Conservation (phyloP, 495 filamentous ascomycete genomes). For the Talaromyces proteolyticus region DNA sequence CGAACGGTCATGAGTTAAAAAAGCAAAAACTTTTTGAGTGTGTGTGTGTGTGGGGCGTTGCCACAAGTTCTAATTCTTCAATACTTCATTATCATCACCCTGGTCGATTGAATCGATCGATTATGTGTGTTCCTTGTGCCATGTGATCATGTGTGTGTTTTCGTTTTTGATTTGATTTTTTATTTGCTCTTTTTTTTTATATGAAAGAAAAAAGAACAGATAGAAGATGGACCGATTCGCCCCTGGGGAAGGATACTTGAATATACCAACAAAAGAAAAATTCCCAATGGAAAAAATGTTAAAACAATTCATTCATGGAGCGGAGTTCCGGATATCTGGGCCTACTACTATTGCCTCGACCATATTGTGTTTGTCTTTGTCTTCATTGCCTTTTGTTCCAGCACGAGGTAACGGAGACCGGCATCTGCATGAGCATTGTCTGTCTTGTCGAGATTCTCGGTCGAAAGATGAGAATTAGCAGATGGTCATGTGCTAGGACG, state of each 20-base stretch:
- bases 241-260: constrained; percentile 14
- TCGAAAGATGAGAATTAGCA: neutral
- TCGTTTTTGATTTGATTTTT: constrained; percentile 7
- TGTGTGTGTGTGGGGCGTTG: too few relatives aligned
- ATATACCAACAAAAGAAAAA: constrained; percentile 26
- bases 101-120: too few relatives aligned
- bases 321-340: constrained; percentile 88
- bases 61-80: too few relatives aligned
- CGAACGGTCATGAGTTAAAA: neutral
- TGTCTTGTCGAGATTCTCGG: neutral
- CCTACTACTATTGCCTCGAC: too few relatives aligned
- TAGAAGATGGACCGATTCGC: constrained; percentile 67
- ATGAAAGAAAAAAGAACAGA: constrained; percentile 37
- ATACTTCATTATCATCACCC: too few relatives aligned
- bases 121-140: too few relatives aligned
- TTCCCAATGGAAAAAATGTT: constrained; percentile 31
- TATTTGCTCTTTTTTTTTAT: constrained; percentile 6
- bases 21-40: neutral
- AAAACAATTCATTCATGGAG: constrained; percentile 16
- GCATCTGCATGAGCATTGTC: constrained; percentile 4
- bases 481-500: too few relatives aligned
- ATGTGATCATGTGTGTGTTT: neutral
- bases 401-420: neutral
- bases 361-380: too few relatives aligned
- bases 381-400: too few relatives aligned